A percentile compares a stretch with the other conserved stretches of the same genome.
Conservation (phyloP, 164 flowering plant species). For the Aristolochia fimbriata region DNA sequence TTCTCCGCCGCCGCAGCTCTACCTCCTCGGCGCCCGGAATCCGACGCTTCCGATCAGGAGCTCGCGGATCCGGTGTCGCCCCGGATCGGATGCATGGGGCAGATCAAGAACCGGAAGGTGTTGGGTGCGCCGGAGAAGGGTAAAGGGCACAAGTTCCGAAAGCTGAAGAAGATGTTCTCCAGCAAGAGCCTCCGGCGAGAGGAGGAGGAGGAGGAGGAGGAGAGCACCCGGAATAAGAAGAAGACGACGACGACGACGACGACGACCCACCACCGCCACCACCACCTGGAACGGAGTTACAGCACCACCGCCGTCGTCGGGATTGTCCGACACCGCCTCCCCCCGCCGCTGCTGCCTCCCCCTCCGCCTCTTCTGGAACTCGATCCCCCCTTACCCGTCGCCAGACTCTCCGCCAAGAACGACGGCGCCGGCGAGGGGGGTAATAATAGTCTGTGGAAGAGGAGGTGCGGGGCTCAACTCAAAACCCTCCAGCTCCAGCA, state of each 20-base stretch:
- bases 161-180: constrained; percentile 19
- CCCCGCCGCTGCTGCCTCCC: neutral
- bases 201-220: neutral
- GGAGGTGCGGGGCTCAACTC: constrained; percentile 15
- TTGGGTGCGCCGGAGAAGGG: neutral
- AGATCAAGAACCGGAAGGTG: constrained; percentile 14
- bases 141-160: constrained; percentile 8
- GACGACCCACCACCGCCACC: too few relatives aligned
- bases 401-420: neutral
- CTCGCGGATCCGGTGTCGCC: constrained; percentile 17
- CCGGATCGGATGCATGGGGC: constrained; percentile 24
- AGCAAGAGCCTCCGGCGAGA: constrained; percentile 6
- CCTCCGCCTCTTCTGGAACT: constrained; percentile 1
- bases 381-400: constrained; percentile 21
- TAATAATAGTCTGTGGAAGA: constrained; percentile 14
- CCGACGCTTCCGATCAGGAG: neutral
- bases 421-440: too few relatives aligned
- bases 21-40: neutral
- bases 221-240: too few relatives aligned
- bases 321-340: too few relatives aligned
- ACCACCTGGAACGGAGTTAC: neutral
- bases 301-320: neutral
- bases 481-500: constrained; percentile 14
- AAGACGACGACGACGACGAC: too few relatives aligned
- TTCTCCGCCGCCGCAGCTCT: too few relatives aligned